Evolutionary conservation across 1,284 basidiomycete genomes (phyloP), one percentile per base, ranked within the genome.

Genomic region (Trametes sp.): DNA sequence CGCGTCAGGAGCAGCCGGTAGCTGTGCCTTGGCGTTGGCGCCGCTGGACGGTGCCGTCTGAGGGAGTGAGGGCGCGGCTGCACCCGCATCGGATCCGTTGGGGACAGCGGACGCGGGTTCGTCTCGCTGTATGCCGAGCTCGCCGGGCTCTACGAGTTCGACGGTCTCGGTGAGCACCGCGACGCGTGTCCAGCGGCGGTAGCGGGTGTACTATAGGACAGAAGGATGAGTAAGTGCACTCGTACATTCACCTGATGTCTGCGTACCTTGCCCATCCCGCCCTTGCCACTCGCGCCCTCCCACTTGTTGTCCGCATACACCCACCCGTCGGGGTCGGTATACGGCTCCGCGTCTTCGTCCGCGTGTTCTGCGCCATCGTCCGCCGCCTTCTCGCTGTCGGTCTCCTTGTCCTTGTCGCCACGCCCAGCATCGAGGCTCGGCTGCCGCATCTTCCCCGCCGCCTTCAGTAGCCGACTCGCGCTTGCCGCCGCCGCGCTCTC

Each of bases 301-400:
- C 96, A 98, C 73, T 97, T 96, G 76, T 98, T 98, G 72, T 97
- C 96, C 3, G 90, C 93, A 74, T 96, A 98, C 33, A 96, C 86
- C 96, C 96, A 98, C 0, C 96, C 96, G 62, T 97, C 94, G 1
- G 82, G 73, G 74, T 98, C 96, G 0, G 95, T 97, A 49, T 80
- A 77, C 46, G 84, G 77, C 33, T 82, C 83, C 44, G 80, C 79
- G 16, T 75, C 74, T 29, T 76, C 73, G 0, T 70, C 72, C 23
- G 58, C 68, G 19, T 75, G 67, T 38, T 66, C 62, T 48, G 61
- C 56, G 5, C 65, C 65, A 51, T 68, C 59, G 35, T 66, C 61
- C 51, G 65, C 61, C 33, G 61, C 61, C 38, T 52, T 33, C 44
- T 53, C 49, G 24, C 46, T 54, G 38, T 67, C 53, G 44, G 60